Conservation (phyloP, 208 protist species). For the Trichomonas vaginalis region DNA sequence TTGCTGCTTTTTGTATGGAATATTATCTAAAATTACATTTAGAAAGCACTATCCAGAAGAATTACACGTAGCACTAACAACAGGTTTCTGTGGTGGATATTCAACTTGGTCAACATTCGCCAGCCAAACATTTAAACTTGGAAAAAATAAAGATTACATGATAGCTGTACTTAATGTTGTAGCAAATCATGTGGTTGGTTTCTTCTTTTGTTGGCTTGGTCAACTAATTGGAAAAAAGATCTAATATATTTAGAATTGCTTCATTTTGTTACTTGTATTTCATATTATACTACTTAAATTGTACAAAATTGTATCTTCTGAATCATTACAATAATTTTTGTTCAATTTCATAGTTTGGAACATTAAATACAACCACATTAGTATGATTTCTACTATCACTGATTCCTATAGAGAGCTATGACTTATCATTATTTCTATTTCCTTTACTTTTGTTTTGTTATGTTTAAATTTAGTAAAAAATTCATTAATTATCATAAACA, state of each 20-base stretch:
- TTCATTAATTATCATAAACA: not conserved
- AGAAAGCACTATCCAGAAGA: not conserved
- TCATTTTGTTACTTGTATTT: not conserved
- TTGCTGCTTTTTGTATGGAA: not conserved
- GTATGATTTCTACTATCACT: not conserved
- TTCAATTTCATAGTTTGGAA: not conserved
- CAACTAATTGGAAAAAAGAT: not conserved
- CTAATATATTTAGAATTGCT: not conserved
- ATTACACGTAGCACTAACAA: not conserved
- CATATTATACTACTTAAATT: not conserved
- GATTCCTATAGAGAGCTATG: not conserved
- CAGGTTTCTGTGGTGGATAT: not conserved
- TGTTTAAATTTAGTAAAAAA: not conserved
- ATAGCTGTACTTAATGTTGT: not conserved
- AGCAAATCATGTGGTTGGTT: not conserved
- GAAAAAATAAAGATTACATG: not conserved
- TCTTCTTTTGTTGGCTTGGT: not conserved
- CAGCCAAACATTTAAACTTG: not conserved
- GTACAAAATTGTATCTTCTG: not conserved
- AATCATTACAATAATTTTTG: not conserved
- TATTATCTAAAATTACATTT: not conserved
- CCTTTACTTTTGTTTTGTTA: not conserved
- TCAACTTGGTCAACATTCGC: slow-evolving; percentile 13
- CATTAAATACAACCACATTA: not conserved
- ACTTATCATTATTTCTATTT: not conserved